Base-by-base conservation (phyloP, 805 yeast genomes). In the Candida sithepensis region DNA sequence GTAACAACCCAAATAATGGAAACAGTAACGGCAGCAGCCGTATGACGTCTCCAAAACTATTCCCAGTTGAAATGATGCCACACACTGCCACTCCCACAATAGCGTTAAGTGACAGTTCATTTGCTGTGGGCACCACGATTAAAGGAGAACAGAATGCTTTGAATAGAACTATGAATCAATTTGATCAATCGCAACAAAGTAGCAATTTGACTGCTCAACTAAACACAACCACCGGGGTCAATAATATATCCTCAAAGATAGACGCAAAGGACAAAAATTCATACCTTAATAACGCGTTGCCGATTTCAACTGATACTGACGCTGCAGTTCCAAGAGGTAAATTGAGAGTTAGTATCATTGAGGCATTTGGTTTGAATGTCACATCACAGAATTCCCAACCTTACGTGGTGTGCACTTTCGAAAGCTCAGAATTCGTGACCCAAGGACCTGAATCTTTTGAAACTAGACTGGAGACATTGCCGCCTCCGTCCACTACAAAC, bases 351-450 rank as follows among this genome's bases (percentile, higher is more conserved):
- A 81, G 80, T 30, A 88, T 92, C 51, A 71, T 86, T 23, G 92
- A 88, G 66, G 97, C 96, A 2, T 77, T 74, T 49, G 84, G 82
- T 56, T 74, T 92, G 52, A 69, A 75, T 39, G 78, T 83, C 30
- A 73, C 76, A 40, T 67, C 81, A 4, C 68, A 74, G 37, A 69
- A 51, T 46, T 74, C 92, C 3, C 86, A 79, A 56, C 97, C 96
- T 3, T 85, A 90, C 65, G 96, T 88, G 18, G 96, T 90, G 33
- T 88, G 95, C 66, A 85, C 96, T 10, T 90, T 87, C 71, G 96
- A 89, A 64, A 84, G 92, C 51, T 84, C 95, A 1, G 98, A 94
- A 69, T 87, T 84, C 54, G 90, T 92, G 50, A 83, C 96, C 22
- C 82, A 82, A 52, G 91, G 90, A 4, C 89, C 96, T 1, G 85